Evolutionary conservation across 192 early-diverging fungal genomes (phyloP).

Genomic region (Coemansia sp.): DNA sequence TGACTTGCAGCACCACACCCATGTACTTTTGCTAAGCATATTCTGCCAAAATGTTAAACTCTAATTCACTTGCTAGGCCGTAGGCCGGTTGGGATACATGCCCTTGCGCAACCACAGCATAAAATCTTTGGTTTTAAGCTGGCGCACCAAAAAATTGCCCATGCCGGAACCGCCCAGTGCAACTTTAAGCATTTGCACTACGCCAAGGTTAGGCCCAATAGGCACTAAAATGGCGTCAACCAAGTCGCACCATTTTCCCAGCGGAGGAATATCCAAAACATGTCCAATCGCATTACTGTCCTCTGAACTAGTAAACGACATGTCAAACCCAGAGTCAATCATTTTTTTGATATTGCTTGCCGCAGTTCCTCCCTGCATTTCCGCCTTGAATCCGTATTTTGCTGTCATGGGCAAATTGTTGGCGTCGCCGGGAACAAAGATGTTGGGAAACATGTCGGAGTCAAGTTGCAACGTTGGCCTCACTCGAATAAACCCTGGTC

Average conservation of each 20-base stretch:
- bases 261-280: conserved; percentile 12
- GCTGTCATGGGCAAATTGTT: conserved; percentile 40
- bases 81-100: conserved; percentile 8
- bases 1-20: too few species aligned
- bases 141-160: conserved; percentile 24
- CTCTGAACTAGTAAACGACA: neutral
- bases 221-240: conserved; percentile 43
- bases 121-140: conserved; percentile 38
- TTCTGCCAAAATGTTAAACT: too few species aligned
- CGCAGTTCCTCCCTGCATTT: conserved; percentile 41
- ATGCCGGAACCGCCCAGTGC: conserved; percentile 16
- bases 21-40: too few species aligned
- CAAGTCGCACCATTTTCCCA: conserved; percentile 25
- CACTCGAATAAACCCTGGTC: conserved; percentile 42
- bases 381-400: conserved; percentile 49
- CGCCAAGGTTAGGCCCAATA: conserved; percentile 35
- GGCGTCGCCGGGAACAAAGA: conserved; percentile 57
- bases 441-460: conserved; percentile 39
- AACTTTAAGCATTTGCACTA: conserved; percentile 32
- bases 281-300: neutral
- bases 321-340: conserved; percentile 28
- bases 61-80: neutral
- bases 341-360: conserved; percentile 33
- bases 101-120: conserved; percentile 41
- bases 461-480: conserved; percentile 53